Base-by-base conservation (phyloP, 495 filamentous ascomycete species). In the Podospora comata region DNA sequence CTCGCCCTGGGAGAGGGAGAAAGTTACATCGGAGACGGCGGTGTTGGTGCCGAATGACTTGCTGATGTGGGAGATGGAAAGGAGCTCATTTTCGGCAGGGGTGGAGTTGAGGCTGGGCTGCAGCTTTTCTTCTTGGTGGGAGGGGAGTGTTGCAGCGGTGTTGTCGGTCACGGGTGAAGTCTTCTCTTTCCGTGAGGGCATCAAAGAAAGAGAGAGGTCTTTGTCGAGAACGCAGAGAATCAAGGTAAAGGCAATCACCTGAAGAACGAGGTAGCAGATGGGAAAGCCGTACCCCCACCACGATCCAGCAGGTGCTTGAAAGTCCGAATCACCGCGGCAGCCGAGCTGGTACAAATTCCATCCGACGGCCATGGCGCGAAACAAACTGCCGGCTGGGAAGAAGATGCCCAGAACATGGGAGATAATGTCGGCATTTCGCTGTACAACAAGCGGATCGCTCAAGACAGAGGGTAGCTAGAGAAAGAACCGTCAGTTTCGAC, bases 21-120 rank as follows among this genome's bases (percentile, higher is more conserved):
- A 93, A 4, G 88, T 89, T 44, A 94, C 82, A 70, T 94, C 85
- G 44, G 92, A 84, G 5, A 96, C 90, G 0, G 92, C 92, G 7
- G 85, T 81, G 66, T 79, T 75, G 58, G 85, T 85, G 20, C 86
- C 85, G 68, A 92, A 95, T 1, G 85, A 76, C 77, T 94, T 94
- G 56, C 85, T 90, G n/a, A 94, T 78, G 69, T 92, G 85, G n/a
- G 91, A 72, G 7, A 93, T 86, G 7, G 87, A 84, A n/a, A 96
- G 85, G 19, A 90, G 89, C 67, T 91, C 86, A 32, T 32, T 32
- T 16, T 48, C 9, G 39, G 39, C 39, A 48, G 39, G 13, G 16
- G 83, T 79, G 7, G 53, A 56, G 15, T 30, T 75, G 64, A 19
- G 16, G 5, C 30, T 78, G 78, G 34, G 66, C 64, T 13, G 75